These are phyloP conservation scores for Cystofilobasidium capitatum DNA, from an alignment of 768 basidiomycete genomes.

Conservation along the genomic window DNA sequence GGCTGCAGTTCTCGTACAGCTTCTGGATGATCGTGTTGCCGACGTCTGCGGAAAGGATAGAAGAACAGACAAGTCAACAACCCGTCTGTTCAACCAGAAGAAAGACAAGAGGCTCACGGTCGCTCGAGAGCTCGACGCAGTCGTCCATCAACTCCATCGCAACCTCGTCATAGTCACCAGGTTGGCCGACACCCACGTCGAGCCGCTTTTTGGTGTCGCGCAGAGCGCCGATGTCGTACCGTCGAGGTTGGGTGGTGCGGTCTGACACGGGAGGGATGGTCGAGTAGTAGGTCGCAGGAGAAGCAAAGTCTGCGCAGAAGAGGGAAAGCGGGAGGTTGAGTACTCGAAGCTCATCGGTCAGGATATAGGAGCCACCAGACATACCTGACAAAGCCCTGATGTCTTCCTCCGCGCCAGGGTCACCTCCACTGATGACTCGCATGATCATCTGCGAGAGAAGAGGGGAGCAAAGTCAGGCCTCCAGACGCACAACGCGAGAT, in stretches of 20 bases:
- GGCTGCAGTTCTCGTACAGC: slow-evolving; percentile 80
- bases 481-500: background rate
- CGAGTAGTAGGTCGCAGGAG: slow-evolving; percentile 91
- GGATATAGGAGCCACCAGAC: slow-evolving; percentile 35
- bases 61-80: background rate
- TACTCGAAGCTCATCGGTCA: slow-evolving; percentile 2
- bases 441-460: slow-evolving; percentile 81
- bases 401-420: slow-evolving; percentile 68
- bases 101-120: slow-evolving; percentile 47
- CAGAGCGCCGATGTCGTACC: slow-evolving; percentile 87
- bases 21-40: slow-evolving; percentile 99
- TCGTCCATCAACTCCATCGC: slow-evolving; percentile 88
- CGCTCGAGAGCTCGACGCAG: slow-evolving; percentile 86
- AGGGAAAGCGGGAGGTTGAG: background rate
- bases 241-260: slow-evolving; percentile 61
- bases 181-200: slow-evolving; percentile 74
- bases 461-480: background rate
- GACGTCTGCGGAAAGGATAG: slow-evolving; percentile 43
- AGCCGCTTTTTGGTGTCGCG: slow-evolving; percentile 89
- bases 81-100: background rate
- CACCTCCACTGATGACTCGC: slow-evolving; percentile 74
- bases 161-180: slow-evolving; percentile 82
- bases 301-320: slow-evolving; percentile 63
- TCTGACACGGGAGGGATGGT: slow-evolving; percentile 85
- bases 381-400: slow-evolving; percentile 74